A percentile compares a stretch with the other conserved stretches of the same genome.
phyloP scores from a whole-genome alignment of 495 filamentous ascomycete species.

The Xylaria grammica region DNA sequence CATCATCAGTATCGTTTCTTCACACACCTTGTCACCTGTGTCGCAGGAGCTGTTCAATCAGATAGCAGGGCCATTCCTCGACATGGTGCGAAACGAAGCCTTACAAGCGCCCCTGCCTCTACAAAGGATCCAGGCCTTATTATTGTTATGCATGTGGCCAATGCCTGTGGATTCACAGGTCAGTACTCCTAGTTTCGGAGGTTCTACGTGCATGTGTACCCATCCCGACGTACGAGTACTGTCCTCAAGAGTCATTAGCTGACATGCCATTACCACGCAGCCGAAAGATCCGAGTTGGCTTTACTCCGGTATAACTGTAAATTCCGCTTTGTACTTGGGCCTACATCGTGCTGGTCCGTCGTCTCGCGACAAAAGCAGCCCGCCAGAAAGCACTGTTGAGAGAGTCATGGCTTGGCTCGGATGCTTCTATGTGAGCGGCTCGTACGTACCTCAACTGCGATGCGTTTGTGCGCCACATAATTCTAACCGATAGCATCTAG shows the following conservation, averaged over 20 bases:
- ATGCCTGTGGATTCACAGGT: conserved; percentile 28
- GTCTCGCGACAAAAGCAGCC: conserved; percentile 21
- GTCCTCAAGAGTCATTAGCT: not conserved
- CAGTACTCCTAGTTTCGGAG: not conserved
- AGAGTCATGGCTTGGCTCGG: conserved; percentile 38
- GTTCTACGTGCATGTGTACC: not conserved
- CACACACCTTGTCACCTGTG: conserved; percentile 19
- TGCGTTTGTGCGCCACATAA: not conserved
- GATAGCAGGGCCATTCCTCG: conserved; percentile 32
- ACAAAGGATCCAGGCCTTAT: conserved; percentile 39
- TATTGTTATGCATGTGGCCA: conserved; percentile 41
- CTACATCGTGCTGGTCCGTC: conserved; percentile 31
- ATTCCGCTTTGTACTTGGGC: conserved; percentile 38
- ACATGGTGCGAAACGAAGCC: conserved; percentile 26
- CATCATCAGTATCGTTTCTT: conserved; percentile 30
- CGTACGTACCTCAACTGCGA: conserved; percentile 26
- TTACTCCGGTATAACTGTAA: conserved; percentile 39
- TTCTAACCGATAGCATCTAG: conserved; percentile 16
- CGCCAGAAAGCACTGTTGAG: conserved; percentile 26
- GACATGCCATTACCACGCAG: conserved; percentile 18
- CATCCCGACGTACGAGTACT: not conserved
- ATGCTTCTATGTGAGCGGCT: conserved; percentile 38
- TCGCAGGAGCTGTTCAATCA: conserved; percentile 27
- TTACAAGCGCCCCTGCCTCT: conserved; percentile 32
- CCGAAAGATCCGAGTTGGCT: conserved; percentile 40